Evolutionary conservation across 2,329 filamentous ascomycete species (phyloP).

Genomic region (Pestalotiopsis sp.): DNA sequence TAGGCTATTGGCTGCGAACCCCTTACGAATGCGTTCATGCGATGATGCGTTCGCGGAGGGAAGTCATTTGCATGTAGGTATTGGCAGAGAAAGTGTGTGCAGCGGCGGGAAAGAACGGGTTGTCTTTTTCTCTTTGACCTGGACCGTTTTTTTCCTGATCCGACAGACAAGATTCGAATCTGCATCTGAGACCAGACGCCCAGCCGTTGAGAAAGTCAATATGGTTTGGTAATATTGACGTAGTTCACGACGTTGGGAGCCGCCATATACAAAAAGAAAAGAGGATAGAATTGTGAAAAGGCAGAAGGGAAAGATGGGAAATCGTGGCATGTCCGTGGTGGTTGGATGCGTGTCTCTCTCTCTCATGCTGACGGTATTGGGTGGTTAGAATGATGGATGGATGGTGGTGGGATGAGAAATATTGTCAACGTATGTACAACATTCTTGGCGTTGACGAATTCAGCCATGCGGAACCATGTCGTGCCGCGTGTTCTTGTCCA

Average conservation of each 20-base stretch:
- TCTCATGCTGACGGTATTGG: background rate
- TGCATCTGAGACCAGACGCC: too few species aligned
- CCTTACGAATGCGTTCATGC: too few species aligned
- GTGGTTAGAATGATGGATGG: background rate
- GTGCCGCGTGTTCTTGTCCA: background rate
- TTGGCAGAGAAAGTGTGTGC: too few species aligned
- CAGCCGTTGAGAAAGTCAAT: too few species aligned
- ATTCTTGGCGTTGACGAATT: conserved; percentile 4
- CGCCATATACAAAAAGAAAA: background rate
- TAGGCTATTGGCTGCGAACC: too few species aligned
- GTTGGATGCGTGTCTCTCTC: background rate
- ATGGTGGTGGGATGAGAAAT: background rate
- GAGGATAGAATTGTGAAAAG: background rate
- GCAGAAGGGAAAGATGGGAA: background rate
- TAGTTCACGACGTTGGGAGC: background rate
- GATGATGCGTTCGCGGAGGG: too few species aligned
- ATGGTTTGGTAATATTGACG: too few species aligned
- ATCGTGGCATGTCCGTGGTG: background rate
- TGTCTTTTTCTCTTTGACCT: too few species aligned
- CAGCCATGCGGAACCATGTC: background rate
- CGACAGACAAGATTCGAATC: too few species aligned
- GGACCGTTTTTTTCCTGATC: too few species aligned
- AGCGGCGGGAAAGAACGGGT: too few species aligned
- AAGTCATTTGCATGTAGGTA: too few species aligned
- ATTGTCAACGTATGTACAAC: background rate